Evolutionary conservation across 805 yeast genomes (phyloP).

Genomic region (Ogataea wickerhamii): DNA sequence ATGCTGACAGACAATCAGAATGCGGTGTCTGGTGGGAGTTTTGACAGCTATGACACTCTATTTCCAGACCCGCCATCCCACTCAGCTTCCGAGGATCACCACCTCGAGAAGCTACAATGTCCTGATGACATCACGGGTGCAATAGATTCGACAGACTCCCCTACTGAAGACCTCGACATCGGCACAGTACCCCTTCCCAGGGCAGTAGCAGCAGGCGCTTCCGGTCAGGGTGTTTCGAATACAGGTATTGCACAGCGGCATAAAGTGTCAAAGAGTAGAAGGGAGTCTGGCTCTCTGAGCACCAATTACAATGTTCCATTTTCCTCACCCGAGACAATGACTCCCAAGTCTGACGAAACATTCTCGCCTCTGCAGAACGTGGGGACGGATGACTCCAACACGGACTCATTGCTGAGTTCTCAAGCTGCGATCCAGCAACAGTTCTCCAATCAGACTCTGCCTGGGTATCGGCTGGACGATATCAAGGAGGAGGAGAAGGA

Average conservation of each 20-base stretch:
- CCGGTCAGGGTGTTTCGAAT: too few relatives aligned
- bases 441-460: background rate
- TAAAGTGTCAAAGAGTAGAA: conserved; percentile 2
- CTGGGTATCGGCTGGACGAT: conserved; percentile 11
- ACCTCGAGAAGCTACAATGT: too few relatives aligned
- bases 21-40: conserved; percentile 10
- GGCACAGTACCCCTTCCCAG: background rate
- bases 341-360: conserved; percentile 23
- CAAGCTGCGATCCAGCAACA: conserved; percentile 1
- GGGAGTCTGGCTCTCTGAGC: conserved; percentile 7
- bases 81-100: background rate
- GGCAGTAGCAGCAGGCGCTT: background rate
- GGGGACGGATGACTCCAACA: conserved; percentile 9
- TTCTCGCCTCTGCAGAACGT: conserved; percentile 18
- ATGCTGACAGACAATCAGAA: conserved; percentile 40
- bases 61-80: background rate
- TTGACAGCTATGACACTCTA: background rate
- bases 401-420: conserved; percentile 4
- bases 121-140: background rate
- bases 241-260: background rate
- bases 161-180: too few relatives aligned
- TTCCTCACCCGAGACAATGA: conserved; percentile 27
- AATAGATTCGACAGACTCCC: background rate
- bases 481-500: conserved; percentile 23
- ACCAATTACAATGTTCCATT: conserved; percentile 15